Evolutionary conservation across 176 grass and related monocot genomes (phyloP).

Genomic region (Triticum turgidum): DNA sequence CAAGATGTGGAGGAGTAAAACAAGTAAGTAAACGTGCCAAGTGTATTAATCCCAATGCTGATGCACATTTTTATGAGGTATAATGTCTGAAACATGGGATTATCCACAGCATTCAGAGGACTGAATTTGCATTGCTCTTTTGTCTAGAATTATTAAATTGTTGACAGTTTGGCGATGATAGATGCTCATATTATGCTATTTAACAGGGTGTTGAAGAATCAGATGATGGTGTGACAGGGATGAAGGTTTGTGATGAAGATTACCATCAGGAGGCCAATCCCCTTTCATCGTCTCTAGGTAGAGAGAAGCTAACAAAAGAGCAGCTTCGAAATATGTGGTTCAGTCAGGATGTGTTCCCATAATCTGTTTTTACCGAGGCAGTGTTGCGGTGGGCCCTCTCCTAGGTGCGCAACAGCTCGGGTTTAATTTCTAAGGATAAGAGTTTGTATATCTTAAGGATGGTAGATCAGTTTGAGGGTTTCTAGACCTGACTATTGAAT

Average conservation of each 20-base stretch:
- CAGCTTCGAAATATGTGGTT: slow-evolving; percentile 71
- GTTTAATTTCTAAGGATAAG: no score
- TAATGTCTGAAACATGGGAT: neutral
- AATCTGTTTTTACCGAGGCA: neutral
- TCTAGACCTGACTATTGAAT: no score
- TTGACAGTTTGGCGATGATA: neutral
- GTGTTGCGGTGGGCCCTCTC: no score
- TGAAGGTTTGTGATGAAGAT: slow-evolving; percentile 36
- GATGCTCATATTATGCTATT: neutral
- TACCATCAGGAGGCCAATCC: slow-evolving; percentile 51
- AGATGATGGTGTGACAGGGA: slow-evolving; percentile 54
- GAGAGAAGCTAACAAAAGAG: slow-evolving; percentile 57
- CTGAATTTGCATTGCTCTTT: no score
- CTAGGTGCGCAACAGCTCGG: no score
- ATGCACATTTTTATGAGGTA: slow-evolving; percentile 66
- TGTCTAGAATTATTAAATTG: neutral
- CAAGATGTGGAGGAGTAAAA: slow-evolving; percentile 60
- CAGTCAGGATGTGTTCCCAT: slow-evolving; percentile 71
- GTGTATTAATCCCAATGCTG: slow-evolving; percentile 48
- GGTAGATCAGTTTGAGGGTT: no score
- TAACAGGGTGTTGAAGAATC: slow-evolving; percentile 47
- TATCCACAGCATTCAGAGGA: neutral
- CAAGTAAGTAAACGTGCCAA: slow-evolving; percentile 64
- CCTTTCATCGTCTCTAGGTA: slow-evolving; percentile 53
- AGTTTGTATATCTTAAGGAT: no score